A percentile compares a stretch with the other conserved stretches of the same genome.
Evolutionary conservation across 2,329 filamentous ascomycete species (phyloP).

Genomic region (Cordyceps pruinosa): DNA sequence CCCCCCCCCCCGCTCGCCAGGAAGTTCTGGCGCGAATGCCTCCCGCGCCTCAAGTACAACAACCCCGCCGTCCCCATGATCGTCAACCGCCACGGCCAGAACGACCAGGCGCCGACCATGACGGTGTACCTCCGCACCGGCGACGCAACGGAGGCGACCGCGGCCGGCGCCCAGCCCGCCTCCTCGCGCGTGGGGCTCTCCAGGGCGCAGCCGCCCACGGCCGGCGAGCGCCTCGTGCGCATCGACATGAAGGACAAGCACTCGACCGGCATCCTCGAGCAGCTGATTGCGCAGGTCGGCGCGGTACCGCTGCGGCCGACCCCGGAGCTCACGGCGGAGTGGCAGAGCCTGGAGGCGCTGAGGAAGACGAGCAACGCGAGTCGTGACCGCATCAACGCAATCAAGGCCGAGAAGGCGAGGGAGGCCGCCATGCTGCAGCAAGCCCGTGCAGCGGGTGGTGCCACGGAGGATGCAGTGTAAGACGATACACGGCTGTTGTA

Average conservation of each 20-base stretch:
- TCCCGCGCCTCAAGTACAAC: constrained; percentile 87
- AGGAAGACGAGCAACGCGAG: constrained; percentile 46
- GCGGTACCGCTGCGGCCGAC: constrained; percentile 52
- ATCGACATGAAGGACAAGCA: constrained; percentile 59
- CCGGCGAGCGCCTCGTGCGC: constrained; percentile 43
- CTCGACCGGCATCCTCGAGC: constrained; percentile 55
- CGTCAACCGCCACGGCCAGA: constrained; percentile 59
- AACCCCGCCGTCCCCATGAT: constrained; percentile 83
- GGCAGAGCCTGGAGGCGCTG: constrained; percentile 51
- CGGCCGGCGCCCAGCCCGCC: constrained; percentile 32
- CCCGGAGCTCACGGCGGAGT: constrained; percentile 50
- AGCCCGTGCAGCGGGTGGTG: constrained; percentile 33
- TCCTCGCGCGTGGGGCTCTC: constrained; percentile 43
- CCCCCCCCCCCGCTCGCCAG: constrained; percentile 37
- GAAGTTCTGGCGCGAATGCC: constrained; percentile 79
- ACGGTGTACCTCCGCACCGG: constrained; percentile 56
- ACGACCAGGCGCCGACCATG: constrained; percentile 51
- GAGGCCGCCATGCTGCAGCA: constrained; percentile 48
- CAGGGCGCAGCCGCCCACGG: constrained; percentile 41
- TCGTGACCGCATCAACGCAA: constrained; percentile 44
- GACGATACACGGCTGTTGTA: constrained; percentile 17
- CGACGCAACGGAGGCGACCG: constrained; percentile 20
- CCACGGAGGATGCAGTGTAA: constrained; percentile 25
- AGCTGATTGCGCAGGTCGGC: constrained; percentile 56
- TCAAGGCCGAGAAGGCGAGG: constrained; percentile 50